A percentile compares a stretch with the other conserved stretches of the same genome.
phyloP scores from a whole-genome alignment of 176 grass and related monocot genomes.

The Microstegium vimineum region DNA sequence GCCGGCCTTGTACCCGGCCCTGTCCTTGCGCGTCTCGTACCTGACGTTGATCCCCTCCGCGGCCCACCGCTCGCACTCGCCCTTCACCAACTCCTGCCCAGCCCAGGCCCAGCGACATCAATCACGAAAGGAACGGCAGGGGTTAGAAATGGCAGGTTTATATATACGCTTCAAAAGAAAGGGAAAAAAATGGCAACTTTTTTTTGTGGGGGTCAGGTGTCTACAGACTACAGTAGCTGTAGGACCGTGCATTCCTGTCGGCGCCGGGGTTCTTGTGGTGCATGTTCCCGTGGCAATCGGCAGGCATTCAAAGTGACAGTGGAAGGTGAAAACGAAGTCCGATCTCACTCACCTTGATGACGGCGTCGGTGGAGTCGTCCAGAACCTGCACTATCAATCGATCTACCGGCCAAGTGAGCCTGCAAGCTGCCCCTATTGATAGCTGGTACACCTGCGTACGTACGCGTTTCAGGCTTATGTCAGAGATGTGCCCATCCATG shows the following conservation, averaged over 20 bases:
- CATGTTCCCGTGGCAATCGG: neutral
- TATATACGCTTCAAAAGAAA: neutral
- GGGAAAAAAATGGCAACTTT: neutral
- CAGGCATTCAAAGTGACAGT: neutral
- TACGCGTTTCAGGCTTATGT: neutral
- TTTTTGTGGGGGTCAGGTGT: neutral
- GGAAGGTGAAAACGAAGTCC: neutral
- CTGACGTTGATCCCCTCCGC: slow-evolving; percentile 52
- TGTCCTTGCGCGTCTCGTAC: slow-evolving; percentile 58
- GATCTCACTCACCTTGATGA: slow-evolving; percentile 46
- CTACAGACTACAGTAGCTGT: neutral
- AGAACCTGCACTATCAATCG: slow-evolving; percentile 69
- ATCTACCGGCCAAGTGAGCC: slow-evolving; percentile 66
- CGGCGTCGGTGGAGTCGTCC: slow-evolving; percentile 73
- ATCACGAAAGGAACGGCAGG: no score
- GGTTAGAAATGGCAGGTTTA: no score
- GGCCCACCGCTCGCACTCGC: slow-evolving; percentile 54
- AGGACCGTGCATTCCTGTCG: neutral
- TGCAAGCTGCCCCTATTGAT: slow-evolving; percentile 77
- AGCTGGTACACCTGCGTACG: slow-evolving; percentile 68
- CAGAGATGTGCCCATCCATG: neutral
- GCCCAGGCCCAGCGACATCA: no score
- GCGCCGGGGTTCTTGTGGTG: neutral
- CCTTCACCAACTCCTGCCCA: slow-evolving; percentile 61
- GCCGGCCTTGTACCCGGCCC: slow-evolving; percentile 73